These are phyloP conservation scores for Bocquillonia castaneifolia DNA, from an alignment of 441 rosid genomes.

Conservation along the genomic window DNA sequence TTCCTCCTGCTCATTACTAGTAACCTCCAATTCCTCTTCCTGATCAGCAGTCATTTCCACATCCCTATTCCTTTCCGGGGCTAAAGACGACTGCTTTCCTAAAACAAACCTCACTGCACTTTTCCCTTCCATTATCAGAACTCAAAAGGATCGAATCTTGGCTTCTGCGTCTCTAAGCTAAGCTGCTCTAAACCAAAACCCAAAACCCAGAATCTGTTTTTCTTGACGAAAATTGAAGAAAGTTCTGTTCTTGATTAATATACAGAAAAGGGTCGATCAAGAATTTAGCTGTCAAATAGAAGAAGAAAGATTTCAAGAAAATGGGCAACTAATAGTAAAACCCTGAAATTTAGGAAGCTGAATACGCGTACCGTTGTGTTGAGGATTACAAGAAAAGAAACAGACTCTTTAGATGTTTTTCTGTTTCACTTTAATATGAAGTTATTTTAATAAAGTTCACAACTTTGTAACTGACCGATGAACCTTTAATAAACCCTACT, in stretches of 20 bases:
- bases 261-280: neutral
- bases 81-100: conserved; percentile 66
- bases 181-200: neutral
- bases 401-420: neutral
- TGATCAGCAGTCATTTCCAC: conserved; percentile 27
- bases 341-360: conserved; percentile 10
- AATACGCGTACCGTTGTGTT: neutral
- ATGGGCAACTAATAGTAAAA: neutral
- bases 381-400: neutral
- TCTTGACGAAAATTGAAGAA: neutral
- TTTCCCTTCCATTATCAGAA: conserved; percentile 44
- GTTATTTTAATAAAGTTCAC: neutral
- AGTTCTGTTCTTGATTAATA: neutral
- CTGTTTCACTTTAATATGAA: neutral
- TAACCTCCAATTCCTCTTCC: conserved; percentile 36
- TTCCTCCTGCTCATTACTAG: conserved; percentile 31
- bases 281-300: conserved; percentile 5
- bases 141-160: neutral
- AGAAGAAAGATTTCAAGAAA: neutral
- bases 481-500: too few relatives aligned
- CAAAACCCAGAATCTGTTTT: neutral
- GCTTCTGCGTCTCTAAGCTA: neutral
- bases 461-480: neutral
- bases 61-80: conserved; percentile 42
- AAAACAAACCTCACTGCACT: conserved; percentile 43